Percentiles rank a stretch among this genome's conserved stretches.
phyloP scores from a whole-genome alignment of 2,329 filamentous ascomycete species.

The Tolypocladium album region DNA sequence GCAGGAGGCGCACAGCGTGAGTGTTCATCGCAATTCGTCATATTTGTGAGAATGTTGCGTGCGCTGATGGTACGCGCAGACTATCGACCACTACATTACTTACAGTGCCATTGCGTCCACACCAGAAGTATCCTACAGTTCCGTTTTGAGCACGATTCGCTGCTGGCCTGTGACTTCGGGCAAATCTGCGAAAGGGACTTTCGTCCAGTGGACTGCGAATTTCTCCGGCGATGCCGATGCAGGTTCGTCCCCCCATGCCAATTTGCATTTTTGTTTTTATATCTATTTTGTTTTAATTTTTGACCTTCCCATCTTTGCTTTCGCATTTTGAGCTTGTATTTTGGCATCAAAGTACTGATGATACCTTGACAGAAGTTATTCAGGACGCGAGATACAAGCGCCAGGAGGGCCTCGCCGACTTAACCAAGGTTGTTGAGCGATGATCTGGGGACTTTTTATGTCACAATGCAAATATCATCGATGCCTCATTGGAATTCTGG shows the following conservation, averaged over 20 bases:
- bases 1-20: slow-evolving; percentile 64
- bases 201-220: slow-evolving; percentile 57
- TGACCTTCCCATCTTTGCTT: neutral
- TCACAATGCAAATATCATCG: too few relatives aligned
- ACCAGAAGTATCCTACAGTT: slow-evolving; percentile 55
- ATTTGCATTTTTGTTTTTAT: too few relatives aligned
- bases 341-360: neutral
- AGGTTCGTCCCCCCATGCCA: slow-evolving; percentile 41
- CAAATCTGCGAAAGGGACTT: slow-evolving; percentile 52
- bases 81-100: slow-evolving; percentile 65
- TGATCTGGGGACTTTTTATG: neutral
- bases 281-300: too few relatives aligned
- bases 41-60: too few relatives aligned
- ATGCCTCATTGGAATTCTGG: too few relatives aligned
- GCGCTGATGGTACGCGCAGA: slow-evolving; percentile 24
- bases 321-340: too few relatives aligned
- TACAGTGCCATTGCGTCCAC: slow-evolving; percentile 60
- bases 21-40: slow-evolving; percentile 11
- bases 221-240: slow-evolving; percentile 63
- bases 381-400: slow-evolving; percentile 70
- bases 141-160: slow-evolving; percentile 56
- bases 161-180: slow-evolving; percentile 57
- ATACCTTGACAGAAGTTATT: slow-evolving; percentile 45
- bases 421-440: slow-evolving; percentile 37
- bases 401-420: slow-evolving; percentile 56